Base-by-base conservation (phyloP, 78 protist species). In the Cavenderia fasciculata region DNA sequence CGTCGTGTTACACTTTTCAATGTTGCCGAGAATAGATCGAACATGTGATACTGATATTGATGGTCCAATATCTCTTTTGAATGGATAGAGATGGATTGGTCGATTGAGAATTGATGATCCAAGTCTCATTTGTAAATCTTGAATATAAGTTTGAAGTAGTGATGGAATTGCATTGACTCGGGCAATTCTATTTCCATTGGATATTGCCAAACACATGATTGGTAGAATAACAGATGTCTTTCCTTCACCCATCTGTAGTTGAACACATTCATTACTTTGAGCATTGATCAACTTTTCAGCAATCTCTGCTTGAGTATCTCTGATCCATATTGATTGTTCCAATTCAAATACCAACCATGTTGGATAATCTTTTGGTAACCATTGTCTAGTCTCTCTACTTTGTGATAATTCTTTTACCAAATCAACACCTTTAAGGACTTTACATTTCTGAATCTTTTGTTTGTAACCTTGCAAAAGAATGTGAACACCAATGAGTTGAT, bases 191-290 rank as follows among this genome's bases (percentile, higher is more conserved):
- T 38, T n/a, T 19, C 1, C 5, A n/a, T 29, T 59, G 27, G 66
- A 59, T 6, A 59, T 2, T 34, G 71, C 41, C 11, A 62, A 62
- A 62, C 71, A 62, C 47, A 62, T 38, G 2, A 62, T 29, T 18
- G 71, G 71, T 18, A 38, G 7, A 5, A 62, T 62, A 4, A 62
- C 71, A 10, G 71, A 62, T 38, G 71, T 34, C 38, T 62, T 62
- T 38, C 71, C 71, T 62, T 62, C 51, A 38, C 71, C 71, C 71
- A 62, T 62, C 38, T 62, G 71, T 2, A 62, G 11, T 62, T 38
- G 41, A 36, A 34, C 38, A 38, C 71, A 62, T 38, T 6, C 18
- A 40, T 38, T 62, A 6, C 5, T 7, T 31, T 62, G 18, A 18
- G 41, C 18, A 3, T 62, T 62, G 2, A 62, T 18, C 8, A 62